Conservation (phyloP, 2,329 filamentous ascomycete genomes). For the Epichloe sp. region DNA sequence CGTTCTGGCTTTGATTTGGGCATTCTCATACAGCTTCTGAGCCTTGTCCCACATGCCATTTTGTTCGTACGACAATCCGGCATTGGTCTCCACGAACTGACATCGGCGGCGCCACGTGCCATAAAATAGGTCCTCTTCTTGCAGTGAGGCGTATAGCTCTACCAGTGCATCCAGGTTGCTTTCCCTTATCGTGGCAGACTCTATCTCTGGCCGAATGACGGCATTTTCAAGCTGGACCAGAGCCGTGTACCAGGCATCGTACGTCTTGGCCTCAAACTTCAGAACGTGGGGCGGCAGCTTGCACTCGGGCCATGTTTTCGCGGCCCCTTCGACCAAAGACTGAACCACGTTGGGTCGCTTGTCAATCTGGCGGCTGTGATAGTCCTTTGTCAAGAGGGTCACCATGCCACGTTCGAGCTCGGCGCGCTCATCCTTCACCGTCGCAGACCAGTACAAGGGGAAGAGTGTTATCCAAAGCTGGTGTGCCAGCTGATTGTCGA, state of each 20-base stretch:
- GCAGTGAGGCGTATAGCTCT: constrained; percentile 77
- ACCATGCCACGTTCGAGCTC: constrained; percentile 89
- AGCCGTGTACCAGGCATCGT: constrained; percentile 95
- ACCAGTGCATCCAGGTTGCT: constrained; percentile 94
- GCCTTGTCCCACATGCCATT: constrained; percentile 99
- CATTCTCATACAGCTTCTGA: constrained; percentile 89
- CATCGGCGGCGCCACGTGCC: constrained; percentile 91
- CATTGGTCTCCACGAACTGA: constrained; percentile 95
- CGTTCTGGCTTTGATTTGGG: constrained; percentile 92
- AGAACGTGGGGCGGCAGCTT: constrained; percentile 92
- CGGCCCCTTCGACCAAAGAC: constrained; percentile 76
- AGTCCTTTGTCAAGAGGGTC: constrained; percentile 84
- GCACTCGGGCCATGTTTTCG: constrained; percentile 72
- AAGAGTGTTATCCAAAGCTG: constrained; percentile 87
- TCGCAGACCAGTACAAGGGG: constrained; percentile 84
- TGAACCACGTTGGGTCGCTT: constrained; percentile 92
- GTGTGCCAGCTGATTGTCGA: constrained; percentile 68
- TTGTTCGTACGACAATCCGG: constrained; percentile 93
- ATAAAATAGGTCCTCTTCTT: constrained; percentile 96
- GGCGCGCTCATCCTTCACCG: constrained; percentile 73
- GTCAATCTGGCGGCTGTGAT: constrained; percentile 86
- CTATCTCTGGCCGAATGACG: constrained; percentile 70
- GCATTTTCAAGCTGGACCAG: constrained; percentile 81
- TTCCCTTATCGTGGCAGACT: constrained; percentile 74
- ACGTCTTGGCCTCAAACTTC: constrained; percentile 88